Percentiles rank a stretch among this genome's conserved stretches.
Evolutionary conservation across 352 stramenopile species (phyloP).

Genomic region (Phytophthora capsici): DNA sequence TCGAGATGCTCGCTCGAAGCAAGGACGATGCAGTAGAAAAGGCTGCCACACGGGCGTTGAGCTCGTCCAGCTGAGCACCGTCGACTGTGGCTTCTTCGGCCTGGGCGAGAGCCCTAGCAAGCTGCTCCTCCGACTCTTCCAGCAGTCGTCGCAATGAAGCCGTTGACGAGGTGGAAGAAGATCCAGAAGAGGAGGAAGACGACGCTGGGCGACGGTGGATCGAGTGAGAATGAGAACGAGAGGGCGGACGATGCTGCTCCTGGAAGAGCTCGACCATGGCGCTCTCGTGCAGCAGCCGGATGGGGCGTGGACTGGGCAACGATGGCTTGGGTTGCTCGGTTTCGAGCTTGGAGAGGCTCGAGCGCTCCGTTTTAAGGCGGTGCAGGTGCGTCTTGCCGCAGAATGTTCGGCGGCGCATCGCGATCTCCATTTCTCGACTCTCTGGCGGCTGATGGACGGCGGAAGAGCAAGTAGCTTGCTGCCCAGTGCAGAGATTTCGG

Average conservation of each 20-base stretch:
- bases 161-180: constrained; percentile 33
- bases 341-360: constrained; percentile 40
- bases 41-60: constrained; percentile 44
- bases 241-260: constrained; percentile 40
- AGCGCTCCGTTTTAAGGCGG: constrained; percentile 35
- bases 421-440: constrained; percentile 25
- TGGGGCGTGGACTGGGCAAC: constrained; percentile 24
- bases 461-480: constrained; percentile 18
- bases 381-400: constrained; percentile 36
- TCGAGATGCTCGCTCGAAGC: constrained; percentile 58
- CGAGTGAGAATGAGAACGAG: constrained; percentile 5
- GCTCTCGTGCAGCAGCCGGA: constrained; percentile 49
- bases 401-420: constrained; percentile 38
- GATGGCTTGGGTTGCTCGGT: constrained; percentile 22
- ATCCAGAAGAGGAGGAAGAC: constrained; percentile 14
- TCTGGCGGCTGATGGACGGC: constrained; percentile 11
- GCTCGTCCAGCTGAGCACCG: constrained; percentile 44
- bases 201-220: constrained; percentile 12
- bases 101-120: constrained; percentile 25
- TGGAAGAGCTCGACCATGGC: constrained; percentile 50
- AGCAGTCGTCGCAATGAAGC: constrained; percentile 35
- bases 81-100: constrained; percentile 27
- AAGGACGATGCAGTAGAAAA: constrained; percentile 44
- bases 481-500: constrained; percentile 3
- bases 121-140: constrained; percentile 36